These are phyloP conservation scores for Epichloe aotearoae DNA, from an alignment of 2,329 filamentous ascomycete species.

Conservation along the genomic window DNA sequence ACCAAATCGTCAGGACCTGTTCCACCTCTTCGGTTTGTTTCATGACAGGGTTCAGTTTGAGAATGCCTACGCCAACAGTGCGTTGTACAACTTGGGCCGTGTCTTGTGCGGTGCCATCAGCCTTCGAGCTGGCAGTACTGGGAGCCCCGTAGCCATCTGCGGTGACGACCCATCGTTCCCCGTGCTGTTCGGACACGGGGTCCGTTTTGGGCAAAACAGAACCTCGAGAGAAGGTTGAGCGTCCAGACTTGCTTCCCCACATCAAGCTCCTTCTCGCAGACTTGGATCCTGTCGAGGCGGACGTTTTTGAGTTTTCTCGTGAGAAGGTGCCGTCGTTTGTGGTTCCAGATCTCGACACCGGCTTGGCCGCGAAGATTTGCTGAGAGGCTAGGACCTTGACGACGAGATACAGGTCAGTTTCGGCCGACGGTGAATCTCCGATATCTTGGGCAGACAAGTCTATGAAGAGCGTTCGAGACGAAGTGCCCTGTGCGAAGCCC, in stretches of 20 bases:
- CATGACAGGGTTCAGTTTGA: constrained; percentile 64
- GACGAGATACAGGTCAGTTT: constrained; percentile 68
- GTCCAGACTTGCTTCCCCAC: constrained; percentile 50
- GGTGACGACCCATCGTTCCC: constrained; percentile 26
- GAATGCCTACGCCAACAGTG: constrained; percentile 61
- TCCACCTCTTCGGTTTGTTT: constrained; percentile 60
- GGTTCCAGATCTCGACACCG: constrained; percentile 38
- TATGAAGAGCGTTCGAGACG: constrained; percentile 75
- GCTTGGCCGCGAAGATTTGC: constrained; percentile 31
- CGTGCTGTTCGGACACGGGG: constrained; percentile 39
- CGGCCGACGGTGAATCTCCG: constrained; percentile 46
- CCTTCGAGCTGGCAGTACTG: constrained; percentile 41
- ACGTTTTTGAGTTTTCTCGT: constrained; percentile 34
- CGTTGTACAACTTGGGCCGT: constrained; percentile 28
- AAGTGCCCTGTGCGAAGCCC: constrained; percentile 48
- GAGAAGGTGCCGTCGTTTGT: constrained; percentile 26
- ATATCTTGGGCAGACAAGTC: constrained; percentile 70
- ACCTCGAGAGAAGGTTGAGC: constrained; percentile 40
- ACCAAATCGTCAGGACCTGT: constrained; percentile 66
- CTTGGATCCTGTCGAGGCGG: constrained; percentile 36
- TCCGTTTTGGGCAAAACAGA: constrained; percentile 37
- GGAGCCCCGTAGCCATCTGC: constrained; percentile 34
- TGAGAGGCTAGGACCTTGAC: constrained; percentile 59
- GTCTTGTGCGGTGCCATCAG: constrained; percentile 9
- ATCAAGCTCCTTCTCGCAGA: constrained; percentile 51